Base-by-base conservation (phyloP, 2,329 filamentous ascomycete species). In the Kalmusia sp. region DNA sequence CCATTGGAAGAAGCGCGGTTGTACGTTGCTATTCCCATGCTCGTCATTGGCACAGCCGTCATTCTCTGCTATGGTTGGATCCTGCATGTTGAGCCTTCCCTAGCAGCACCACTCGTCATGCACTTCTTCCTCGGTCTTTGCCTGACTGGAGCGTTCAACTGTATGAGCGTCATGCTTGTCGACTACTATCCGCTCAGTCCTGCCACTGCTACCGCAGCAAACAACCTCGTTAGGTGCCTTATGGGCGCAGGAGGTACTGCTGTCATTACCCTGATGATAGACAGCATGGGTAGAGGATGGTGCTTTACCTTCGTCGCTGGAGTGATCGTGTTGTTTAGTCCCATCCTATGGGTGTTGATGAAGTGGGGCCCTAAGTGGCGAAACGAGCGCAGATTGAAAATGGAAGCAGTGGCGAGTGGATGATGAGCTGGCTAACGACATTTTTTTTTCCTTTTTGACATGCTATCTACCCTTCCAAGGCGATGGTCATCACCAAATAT, bases 111-210 rank as follows among this genome's bases (percentile, higher is more conserved):
- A 2, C 52, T 77, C 27, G 63, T 77, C 2, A 73, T 86, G 12
- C 70, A 89, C 2, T 71, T 74, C 11, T 53, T 86, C 7, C 84
- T 86, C 2, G 75, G 84, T 3, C 67, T 73, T 1, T 79, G 79
- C 9, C 75, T 84, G 21, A 87, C 86, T 2, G 85, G 83, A 1
- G 81, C 83, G 0, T 89, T 89, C 66, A 75, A 73, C 37, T 64
- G 61, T 14, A 63, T 76, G 60, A 69, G 54, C 34, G 66, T 76
- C 2, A 57, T 77, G 62, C 47, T 77, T 4, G 63, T 77, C 6
- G 76, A 77, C 45, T 61, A 75, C 17, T 73, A 75, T 34, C 72
- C 72, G 1, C 45, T 64, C 4, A 63, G 57, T 21, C 73, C 75
- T 2, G 58, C 69, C 3, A 76, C 74, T 6, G 73, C 74, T 0